phyloP scores from a whole-genome alignment of 2,329 filamentous ascomycete genomes.

The Aspergillus proliferans region DNA sequence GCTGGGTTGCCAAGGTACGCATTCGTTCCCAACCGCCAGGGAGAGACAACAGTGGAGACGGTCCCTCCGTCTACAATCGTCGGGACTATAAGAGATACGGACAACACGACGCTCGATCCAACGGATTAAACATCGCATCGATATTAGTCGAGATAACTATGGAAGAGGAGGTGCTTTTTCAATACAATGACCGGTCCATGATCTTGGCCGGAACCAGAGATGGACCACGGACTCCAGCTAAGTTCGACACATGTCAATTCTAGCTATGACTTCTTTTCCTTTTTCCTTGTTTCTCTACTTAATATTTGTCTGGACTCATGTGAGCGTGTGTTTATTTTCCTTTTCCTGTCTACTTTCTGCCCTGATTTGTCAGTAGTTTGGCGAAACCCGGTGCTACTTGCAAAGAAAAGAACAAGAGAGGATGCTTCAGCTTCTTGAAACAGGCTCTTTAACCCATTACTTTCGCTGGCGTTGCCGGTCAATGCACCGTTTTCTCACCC shows the following conservation, averaged over 20 bases:
- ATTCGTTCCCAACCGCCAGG: conserved; percentile 47
- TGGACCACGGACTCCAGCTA: conserved; percentile 28
- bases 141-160: background rate
- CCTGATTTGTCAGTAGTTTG: conserved; percentile 32
- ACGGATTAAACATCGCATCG: conserved; percentile 18
- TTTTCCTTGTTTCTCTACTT: conserved; percentile 12
- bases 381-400: conserved; percentile 11
- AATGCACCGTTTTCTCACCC: background rate
- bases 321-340: conserved; percentile 1
- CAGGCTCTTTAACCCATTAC: background rate
- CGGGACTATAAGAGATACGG: conserved; percentile 27
- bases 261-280: conserved; percentile 21
- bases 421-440: conserved; percentile 1
- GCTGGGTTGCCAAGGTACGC: conserved; percentile 70
- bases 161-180: background rate
- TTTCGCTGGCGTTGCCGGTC: background rate
- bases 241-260: conserved; percentile 32
- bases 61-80: conserved; percentile 28
- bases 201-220: conserved; percentile 3
- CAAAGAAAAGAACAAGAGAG: conserved; percentile 6
- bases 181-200: background rate
- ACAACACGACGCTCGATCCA: conserved; percentile 30
- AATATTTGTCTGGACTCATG: background rate
- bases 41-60: conserved; percentile 31
- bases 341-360: conserved; percentile 19